Conservation (phyloP, 1,139 yeast genomes). For the Suhomyces chickasaworum region DNA sequence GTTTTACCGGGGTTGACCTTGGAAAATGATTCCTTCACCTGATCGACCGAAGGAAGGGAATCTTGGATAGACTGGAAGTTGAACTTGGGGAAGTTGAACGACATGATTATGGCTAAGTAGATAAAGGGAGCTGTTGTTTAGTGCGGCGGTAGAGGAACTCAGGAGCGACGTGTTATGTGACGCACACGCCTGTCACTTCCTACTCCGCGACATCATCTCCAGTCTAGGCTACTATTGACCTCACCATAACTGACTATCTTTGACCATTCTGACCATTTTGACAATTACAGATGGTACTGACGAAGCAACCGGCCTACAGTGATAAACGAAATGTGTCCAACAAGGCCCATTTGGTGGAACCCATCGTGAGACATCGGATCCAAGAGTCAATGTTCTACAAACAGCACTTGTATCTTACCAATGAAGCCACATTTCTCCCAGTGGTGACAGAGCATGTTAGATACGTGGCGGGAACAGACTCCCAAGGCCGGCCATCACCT, state of each 20-base stretch:
- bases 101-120: conserved; percentile 32
- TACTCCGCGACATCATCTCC: neutral
- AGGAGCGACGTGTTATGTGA: neutral
- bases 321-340: conserved; percentile 32
- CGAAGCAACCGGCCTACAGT: conserved; percentile 13
- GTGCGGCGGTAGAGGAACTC: neutral
- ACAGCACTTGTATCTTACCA: conserved; percentile 59
- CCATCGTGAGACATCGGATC: conserved; percentile 67
- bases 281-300: neutral
- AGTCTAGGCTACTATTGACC: too few relatives aligned
- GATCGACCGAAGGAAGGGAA: conserved; percentile 45
- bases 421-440: conserved; percentile 49
- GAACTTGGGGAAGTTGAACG: conserved; percentile 53
- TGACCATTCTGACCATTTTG: too few relatives aligned
- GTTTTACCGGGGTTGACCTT: conserved; percentile 43
- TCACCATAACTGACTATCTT: too few relatives aligned
- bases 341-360: conserved; percentile 60
- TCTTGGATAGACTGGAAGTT: conserved; percentile 51
- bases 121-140: conserved; percentile 1
- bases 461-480: conserved; percentile 52
- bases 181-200: neutral
- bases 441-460: conserved; percentile 40
- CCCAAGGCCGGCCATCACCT: conserved; percentile 55
- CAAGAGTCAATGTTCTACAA: conserved; percentile 72
- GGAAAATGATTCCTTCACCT: conserved; percentile 42